phyloP scores from a whole-genome alignment of 768 basidiomycete species.

The Boletus coccyginus region DNA sequence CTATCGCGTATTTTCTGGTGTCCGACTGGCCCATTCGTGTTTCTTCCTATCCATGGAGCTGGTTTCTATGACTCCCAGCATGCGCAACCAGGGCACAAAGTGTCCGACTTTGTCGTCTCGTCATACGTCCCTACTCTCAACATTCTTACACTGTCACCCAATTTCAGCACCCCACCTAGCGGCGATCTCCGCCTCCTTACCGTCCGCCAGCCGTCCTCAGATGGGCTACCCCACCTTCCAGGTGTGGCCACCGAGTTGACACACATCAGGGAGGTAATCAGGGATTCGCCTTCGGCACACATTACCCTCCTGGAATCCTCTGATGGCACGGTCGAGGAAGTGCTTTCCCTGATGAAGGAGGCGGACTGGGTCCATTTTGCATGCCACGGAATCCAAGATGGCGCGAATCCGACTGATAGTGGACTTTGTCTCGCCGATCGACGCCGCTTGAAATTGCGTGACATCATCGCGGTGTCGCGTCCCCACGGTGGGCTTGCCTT shows the following conservation, averaged over 20 bases:
- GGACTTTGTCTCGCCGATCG: too few species aligned
- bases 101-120: not conserved
- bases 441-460: not conserved
- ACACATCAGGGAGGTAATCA: slow-evolving; percentile 14
- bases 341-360: not conserved
- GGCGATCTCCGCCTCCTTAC: not conserved
- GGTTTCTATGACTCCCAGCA: not conserved
- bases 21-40: not conserved
- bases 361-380: too few species aligned
- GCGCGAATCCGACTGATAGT: too few species aligned
- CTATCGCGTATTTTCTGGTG: not conserved
- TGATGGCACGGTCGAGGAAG: slow-evolving; percentile 10
- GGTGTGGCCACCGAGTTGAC: slow-evolving; percentile 16
- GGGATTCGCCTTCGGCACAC: not conserved
- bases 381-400: too few species aligned
- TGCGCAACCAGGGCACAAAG: not conserved
- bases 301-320: not conserved
- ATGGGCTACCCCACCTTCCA: slow-evolving; percentile 5
- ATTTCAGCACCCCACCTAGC: not conserved
- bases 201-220: slow-evolving; percentile 13
- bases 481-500: not conserved
- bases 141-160: slow-evolving; percentile 4
- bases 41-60: not conserved
- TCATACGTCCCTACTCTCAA: not conserved
- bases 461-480: not conserved